These are phyloP conservation scores for Lactifluus subvellereus DNA, from an alignment of 768 basidiomycete genomes.

Conservation along the genomic window DNA sequence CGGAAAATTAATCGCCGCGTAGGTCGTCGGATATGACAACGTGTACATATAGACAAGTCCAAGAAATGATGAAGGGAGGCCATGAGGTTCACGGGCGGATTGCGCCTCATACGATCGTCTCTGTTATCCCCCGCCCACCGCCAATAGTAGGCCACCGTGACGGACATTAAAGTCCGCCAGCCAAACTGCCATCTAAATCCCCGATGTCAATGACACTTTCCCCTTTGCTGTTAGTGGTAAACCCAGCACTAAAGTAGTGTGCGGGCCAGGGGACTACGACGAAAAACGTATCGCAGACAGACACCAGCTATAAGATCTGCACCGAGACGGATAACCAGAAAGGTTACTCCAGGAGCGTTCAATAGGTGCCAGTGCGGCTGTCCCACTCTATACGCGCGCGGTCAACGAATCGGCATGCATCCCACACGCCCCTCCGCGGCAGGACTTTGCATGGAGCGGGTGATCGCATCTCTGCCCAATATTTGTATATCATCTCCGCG, in stretches of 20 bases:
- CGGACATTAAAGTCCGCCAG: too few species aligned
- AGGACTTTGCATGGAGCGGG: neutral
- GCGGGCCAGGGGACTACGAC: neutral
- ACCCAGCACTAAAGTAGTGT: too few species aligned
- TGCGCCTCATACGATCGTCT: neutral
- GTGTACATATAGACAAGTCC: neutral
- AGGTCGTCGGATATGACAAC: neutral
- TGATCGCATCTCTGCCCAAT: neutral
- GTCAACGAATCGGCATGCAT: neutral
- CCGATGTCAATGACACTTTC: too few species aligned
- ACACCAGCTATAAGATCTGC: neutral
- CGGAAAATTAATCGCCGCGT: neutral
- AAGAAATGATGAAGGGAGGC: neutral
- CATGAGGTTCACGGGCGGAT: neutral
- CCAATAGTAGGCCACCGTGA: neutral
- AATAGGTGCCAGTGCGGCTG: neutral
- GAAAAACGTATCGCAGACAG: neutral
- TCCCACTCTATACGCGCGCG: neutral
- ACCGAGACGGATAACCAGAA: neutral
- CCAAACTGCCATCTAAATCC: neutral
- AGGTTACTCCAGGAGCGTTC: neutral
- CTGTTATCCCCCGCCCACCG: neutral
- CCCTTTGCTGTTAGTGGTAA: too few species aligned
- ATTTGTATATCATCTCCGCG: constrained; percentile 4
- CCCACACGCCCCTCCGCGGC: neutral